Evolutionary conservation across 371 early-diverging fungal species (phyloP).

Genomic region (Mortierella polycephala): DNA sequence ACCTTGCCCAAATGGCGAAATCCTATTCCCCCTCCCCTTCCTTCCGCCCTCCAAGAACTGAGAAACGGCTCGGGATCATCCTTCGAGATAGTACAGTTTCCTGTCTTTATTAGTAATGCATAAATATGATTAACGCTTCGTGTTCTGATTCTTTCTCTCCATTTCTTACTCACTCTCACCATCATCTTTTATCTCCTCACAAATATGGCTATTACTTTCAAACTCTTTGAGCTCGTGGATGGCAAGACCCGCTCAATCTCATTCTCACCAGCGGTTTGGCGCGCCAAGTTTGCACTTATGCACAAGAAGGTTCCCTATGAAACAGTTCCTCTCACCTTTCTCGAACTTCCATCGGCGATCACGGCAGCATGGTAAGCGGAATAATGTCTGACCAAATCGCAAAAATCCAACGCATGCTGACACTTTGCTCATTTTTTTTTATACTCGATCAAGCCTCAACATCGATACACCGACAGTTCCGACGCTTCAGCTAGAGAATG

Average conservation of each 20-base stretch:
- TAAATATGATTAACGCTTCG: neutral
- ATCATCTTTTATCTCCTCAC: neutral
- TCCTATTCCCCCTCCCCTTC: neutral
- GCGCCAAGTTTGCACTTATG: conserved; percentile 45
- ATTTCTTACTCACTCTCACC: neutral
- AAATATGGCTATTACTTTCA: conserved; percentile 19
- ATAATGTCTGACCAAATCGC: neutral
- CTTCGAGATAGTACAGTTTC: too few species aligned
- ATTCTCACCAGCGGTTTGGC: conserved; percentile 52
- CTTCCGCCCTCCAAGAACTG: too few species aligned
- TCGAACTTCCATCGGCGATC: conserved; percentile 37
- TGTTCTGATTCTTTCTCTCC: neutral
- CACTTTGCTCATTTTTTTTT: neutral
- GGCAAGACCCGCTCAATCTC: conserved; percentile 45
- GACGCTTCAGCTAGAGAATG: conserved; percentile 33
- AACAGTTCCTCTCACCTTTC: conserved; percentile 36
- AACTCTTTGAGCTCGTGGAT: conserved; percentile 50
- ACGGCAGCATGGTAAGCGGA: conserved; percentile 28
- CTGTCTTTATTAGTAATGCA: neutral
- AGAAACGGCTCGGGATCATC: too few species aligned
- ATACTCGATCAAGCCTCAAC: conserved; percentile 17
- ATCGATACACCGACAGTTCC: conserved; percentile 33
- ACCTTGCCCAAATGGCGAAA: too few species aligned
- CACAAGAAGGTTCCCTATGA: conserved; percentile 42
- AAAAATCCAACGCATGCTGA: neutral